Conservation (phyloP, 768 basidiomycete genomes). For the Boletus reticuloceps region DNA sequence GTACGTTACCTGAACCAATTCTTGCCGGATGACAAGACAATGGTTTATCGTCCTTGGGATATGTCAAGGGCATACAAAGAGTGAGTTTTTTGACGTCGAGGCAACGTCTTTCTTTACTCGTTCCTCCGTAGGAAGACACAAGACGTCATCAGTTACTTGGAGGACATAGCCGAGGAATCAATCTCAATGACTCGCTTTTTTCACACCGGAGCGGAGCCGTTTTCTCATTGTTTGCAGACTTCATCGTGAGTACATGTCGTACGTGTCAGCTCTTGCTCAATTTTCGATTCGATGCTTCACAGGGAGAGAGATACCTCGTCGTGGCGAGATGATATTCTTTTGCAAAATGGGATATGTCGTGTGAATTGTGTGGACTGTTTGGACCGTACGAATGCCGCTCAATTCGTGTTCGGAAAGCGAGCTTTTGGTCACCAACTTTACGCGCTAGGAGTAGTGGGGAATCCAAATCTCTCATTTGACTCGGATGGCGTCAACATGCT, state of each 20-base stretch:
- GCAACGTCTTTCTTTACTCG: neutral
- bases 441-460: constrained; percentile 85
- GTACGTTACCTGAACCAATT: constrained; percentile 94
- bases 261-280: neutral
- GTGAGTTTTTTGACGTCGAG: constrained; percentile 39
- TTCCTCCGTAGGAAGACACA: constrained; percentile 70
- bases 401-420: constrained; percentile 95
- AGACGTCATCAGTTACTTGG: constrained; percentile 92
- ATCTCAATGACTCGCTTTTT: constrained; percentile 93
- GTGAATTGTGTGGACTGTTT: constrained; percentile 98
- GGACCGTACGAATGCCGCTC: constrained; percentile 94
- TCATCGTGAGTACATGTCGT: constrained; percentile 28
- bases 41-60: constrained; percentile 94
- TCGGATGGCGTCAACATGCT: constrained; percentile 95
- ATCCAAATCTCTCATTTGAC: constrained; percentile 84
- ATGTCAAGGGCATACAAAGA: constrained; percentile 95
- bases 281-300: neutral
- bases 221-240: constrained; percentile 60
- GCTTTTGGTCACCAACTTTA: constrained; percentile 94
- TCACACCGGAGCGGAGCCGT: constrained; percentile 88
- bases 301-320: constrained; percentile 29
- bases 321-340: constrained; percentile 66
- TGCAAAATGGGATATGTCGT: constrained; percentile 91
- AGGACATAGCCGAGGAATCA: constrained; percentile 92
- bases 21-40: constrained; percentile 78